These are phyloP conservation scores for Monosporascus sp. DNA, from an alignment of 2,329 filamentous ascomycete species.

Conservation along the genomic window DNA sequence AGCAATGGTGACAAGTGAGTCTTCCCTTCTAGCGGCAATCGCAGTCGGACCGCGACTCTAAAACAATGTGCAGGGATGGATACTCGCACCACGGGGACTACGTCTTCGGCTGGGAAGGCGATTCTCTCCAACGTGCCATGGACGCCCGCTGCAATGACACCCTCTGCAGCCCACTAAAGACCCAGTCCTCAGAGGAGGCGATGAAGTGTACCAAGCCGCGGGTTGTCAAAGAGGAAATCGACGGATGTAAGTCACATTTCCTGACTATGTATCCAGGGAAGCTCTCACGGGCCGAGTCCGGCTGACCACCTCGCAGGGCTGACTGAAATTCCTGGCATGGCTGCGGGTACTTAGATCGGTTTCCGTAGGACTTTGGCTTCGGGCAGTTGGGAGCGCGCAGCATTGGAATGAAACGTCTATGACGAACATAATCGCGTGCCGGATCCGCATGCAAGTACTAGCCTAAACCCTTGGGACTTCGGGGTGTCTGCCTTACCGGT, in stretches of 20 bases:
- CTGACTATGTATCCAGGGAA: not conserved
- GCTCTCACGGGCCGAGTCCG: not conserved
- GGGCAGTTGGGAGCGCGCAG: not conserved
- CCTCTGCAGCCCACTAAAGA: constrained; percentile 18
- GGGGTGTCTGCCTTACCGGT: too few species aligned
- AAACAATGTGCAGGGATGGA: constrained; percentile 9
- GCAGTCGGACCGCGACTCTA: not conserved
- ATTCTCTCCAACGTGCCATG: constrained; percentile 36
- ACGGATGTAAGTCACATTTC: constrained; percentile 22
- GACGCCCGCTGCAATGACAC: constrained; percentile 32
- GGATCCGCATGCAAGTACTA: not conserved
- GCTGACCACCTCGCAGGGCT: constrained; percentile 17
- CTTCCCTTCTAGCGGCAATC: not conserved
- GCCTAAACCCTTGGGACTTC: too few species aligned
- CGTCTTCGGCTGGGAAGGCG: constrained; percentile 37
- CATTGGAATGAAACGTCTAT: not conserved
- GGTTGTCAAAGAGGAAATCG: constrained; percentile 18
- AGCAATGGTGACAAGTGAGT: constrained; percentile 21
- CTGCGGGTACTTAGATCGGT: constrained; percentile 7
- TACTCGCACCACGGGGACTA: constrained; percentile 33
- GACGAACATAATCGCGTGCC: not conserved
- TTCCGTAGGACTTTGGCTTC: not conserved
- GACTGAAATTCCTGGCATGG: constrained; percentile 18
- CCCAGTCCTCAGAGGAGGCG: constrained; percentile 19
- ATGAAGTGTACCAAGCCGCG: constrained; percentile 17